These are phyloP conservation scores for Phalaenopsis hybrid DNA, from an alignment of 116 monocot genomes.

Conservation along the genomic window DNA sequence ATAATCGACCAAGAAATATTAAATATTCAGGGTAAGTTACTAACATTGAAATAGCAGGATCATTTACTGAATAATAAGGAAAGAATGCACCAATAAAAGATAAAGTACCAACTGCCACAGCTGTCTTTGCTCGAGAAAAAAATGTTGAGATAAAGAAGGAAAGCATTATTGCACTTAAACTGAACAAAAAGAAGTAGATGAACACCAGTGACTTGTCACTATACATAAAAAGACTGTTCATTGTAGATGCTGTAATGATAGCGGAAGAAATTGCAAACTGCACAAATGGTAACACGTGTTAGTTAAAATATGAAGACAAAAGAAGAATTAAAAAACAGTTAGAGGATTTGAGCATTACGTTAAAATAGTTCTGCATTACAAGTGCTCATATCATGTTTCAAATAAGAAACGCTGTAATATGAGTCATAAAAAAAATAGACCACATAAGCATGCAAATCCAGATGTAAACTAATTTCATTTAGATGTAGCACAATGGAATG, in stretches of 20 bases:
- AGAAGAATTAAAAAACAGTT: background rate
- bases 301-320: background rate
- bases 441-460: background rate
- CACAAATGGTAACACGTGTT: conserved; percentile 19
- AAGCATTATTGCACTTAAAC: conserved; percentile 76
- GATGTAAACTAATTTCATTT: background rate
- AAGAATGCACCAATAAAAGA: conserved; percentile 79
- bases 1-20: background rate
- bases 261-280: conserved; percentile 90
- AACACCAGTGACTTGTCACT: conserved; percentile 88
- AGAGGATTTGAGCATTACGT: background rate
- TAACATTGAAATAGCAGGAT: conserved; percentile 64
- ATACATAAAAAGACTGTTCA: conserved; percentile 79
- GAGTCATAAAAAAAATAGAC: background rate
- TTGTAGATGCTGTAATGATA: conserved; percentile 74
- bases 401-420: background rate
- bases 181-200: conserved; percentile 73
- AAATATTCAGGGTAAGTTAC: conserved; percentile 15
- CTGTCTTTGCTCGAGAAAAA: conserved; percentile 81
- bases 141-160: conserved; percentile 82
- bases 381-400: background rate
- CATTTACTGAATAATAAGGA: conserved; percentile 85
- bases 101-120: conserved; percentile 78
- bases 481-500: background rate
- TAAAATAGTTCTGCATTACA: background rate